Evolutionary conservation across 2,329 filamentous ascomycete species (phyloP), one percentile per base, ranked within the genome.

Genomic region (Claviceps paspali): DNA sequence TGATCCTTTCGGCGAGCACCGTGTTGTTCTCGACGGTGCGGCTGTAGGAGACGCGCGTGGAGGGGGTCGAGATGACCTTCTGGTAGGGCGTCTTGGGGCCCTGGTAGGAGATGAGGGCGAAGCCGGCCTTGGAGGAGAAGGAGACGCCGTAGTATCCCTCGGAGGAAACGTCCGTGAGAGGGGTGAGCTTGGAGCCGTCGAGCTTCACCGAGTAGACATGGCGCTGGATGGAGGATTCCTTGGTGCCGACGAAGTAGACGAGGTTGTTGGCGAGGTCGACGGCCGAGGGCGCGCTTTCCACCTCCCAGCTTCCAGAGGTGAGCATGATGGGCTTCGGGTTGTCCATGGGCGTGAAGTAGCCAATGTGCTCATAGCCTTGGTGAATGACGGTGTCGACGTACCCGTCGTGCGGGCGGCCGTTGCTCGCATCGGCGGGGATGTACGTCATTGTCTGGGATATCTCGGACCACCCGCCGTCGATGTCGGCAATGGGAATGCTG

Each of bases 381-480:
- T 92, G 68, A 38, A 96, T 81, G 41, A 96, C 65, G 0, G 82
- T 86, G 56, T 98, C 91, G 43, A 98, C 78, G 51, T 98, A 98
- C 17, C 91, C 91, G 56, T 95, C 86, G 5, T 88, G 60, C 2
- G 73, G 66, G 17, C 87, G 77, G 11, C 82, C 83, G 43, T 82
- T 84, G 9, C 62, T 56, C 17, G 81, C 71, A 53, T 95, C 84
- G 3, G 85, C 82, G 2, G 91, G 91, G 40, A 98, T 79, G 52
- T 81, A 96, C 11, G 67, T 76, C 3, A 87, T 94, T 29, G 79
- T 74, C 49, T 94, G 80, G 1, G 85, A 84, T 29, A 94, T 84
- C 60, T 98, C 91, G 49, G 95, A 88, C 91, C 91, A 98, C 24
- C 91, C 92, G 17, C 87, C 87, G 54, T 98, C 91, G n/a, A 95